phyloP scores from a whole-genome alignment of 2,329 filamentous ascomycete genomes.

The Arthroderma sp. region DNA sequence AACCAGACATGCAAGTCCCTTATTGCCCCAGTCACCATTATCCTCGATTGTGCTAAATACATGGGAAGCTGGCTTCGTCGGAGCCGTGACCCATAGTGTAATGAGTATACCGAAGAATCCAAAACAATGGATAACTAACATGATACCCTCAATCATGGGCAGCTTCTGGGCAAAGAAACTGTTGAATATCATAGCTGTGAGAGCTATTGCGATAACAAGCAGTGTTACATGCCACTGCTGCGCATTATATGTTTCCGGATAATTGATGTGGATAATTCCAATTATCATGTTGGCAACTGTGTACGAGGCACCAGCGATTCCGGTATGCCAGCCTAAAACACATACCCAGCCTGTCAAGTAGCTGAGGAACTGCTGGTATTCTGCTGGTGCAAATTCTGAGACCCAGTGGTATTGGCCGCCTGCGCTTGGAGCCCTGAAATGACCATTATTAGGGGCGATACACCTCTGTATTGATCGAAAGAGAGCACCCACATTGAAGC shows the following conservation, averaged over 20 bases:
- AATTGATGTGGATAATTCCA: constrained; percentile 23
- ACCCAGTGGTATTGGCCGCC: constrained; percentile 22
- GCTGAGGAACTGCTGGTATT: constrained; percentile 24
- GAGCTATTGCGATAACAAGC: constrained; percentile 18
- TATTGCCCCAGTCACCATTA: neutral
- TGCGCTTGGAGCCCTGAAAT: constrained; percentile 25
- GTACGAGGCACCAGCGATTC: constrained; percentile 19
- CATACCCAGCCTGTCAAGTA: constrained; percentile 22
- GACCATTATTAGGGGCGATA: neutral
- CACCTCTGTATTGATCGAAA: neutral
- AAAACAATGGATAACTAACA: constrained; percentile 23
- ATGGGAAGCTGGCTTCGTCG: constrained; percentile 15
- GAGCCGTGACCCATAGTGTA: constrained; percentile 21
- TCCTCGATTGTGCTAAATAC: constrained; percentile 19
- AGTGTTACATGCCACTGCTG: constrained; percentile 24
- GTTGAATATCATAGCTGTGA: constrained; percentile 22
- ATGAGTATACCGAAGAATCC: constrained; percentile 26
- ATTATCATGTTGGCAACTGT: constrained; percentile 24
- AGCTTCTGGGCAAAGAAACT: constrained; percentile 19
- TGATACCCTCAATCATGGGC: constrained; percentile 22
- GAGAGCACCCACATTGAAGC: constrained; percentile 9
- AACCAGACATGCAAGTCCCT: constrained; percentile 9
- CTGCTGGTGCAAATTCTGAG: constrained; percentile 24
- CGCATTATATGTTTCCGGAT: constrained; percentile 18
- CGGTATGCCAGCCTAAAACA: constrained; percentile 22